Conservation (phyloP, 192 early-diverging fungal genomes). For the Umbelopsis vinacea region DNA sequence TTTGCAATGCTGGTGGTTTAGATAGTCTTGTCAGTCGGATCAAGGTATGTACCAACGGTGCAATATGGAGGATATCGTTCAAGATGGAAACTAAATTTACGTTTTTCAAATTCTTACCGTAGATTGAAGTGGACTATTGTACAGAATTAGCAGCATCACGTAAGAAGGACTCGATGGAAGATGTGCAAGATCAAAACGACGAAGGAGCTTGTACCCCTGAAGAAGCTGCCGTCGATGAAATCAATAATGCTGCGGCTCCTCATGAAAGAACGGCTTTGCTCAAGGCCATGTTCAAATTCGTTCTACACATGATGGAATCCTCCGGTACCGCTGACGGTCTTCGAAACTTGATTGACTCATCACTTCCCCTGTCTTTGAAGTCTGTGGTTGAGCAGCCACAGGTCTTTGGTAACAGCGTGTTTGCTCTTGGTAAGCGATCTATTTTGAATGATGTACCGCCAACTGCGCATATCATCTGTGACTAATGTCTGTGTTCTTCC, state of each 20-base stretch:
- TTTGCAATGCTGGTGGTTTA: conserved; percentile 84
- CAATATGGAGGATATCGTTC: background rate
- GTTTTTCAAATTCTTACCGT: conserved; percentile 10
- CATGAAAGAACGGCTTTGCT: conserved; percentile 77
- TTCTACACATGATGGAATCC: conserved; percentile 94
- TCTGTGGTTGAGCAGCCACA: conserved; percentile 73
- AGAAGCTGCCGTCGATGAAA: background rate
- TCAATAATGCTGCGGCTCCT: conserved; percentile 48
- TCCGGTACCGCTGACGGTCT: conserved; percentile 87
- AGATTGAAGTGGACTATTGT: conserved; percentile 62
- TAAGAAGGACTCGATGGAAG: conserved; percentile 47
- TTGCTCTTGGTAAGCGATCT: conserved; percentile 67
- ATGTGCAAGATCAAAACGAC: conserved; percentile 40
- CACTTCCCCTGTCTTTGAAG: conserved; percentile 76
- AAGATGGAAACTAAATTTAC: background rate
- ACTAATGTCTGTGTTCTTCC: conserved; percentile 32
- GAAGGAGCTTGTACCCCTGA: background rate
- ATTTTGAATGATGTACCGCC: conserved; percentile 48
- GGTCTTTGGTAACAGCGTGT: conserved; percentile 82
- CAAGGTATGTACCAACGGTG: conserved; percentile 47
- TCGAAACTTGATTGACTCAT: conserved; percentile 92
- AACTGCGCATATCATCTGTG: conserved; percentile 30
- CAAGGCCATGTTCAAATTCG: conserved; percentile 89
- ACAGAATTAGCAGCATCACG: conserved; percentile 36
- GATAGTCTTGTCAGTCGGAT: conserved; percentile 79